Evolutionary conservation across 2,329 filamentous ascomycete species (phyloP), one percentile per base, ranked within the genome.

Genomic region (Trichoderma endophyticum): DNA sequence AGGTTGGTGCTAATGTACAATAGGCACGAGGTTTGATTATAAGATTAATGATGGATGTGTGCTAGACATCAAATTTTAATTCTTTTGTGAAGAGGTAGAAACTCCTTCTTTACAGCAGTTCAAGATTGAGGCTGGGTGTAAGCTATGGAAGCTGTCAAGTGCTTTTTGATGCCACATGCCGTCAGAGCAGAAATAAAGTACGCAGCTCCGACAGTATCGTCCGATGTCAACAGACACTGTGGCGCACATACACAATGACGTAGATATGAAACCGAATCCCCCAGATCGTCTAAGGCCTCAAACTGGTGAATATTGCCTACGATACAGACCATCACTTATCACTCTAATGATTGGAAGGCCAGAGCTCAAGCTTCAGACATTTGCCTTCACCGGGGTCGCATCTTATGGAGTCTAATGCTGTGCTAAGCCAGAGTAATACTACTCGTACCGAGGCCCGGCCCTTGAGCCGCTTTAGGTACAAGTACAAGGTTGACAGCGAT

Each of bases 201-300:
- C 51, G 39, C n/a, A 43, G 57, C 56, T 36, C 57, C 28, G 14
- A 61, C 66, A 70, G 66, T 70, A 62, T 36, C 24, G 32, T 14
- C 18, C 39, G 34, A 14, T n/a, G 34, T 21, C 32, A 11, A 28
- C 6, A 61, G 18, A 15, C 66, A 70, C 66, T 70, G 66, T 70
- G 57, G 26, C 24, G 26, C 28, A 70, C 36, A 70, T 54, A 36
- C 39, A 39, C 36, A 69, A 70, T 70, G 66, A 70, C 66, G 66
- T 70, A 48, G 66, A 30, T 32, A 51, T 68, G 65, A 70, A 70
- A 54, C 66, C 7, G 24, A 26, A 48, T 6, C 32, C 9, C 21
- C 57, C 39, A 51, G 6, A n/a, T 51, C 43, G 43, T 21, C 43
- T 8, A 24, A 18, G 32, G 30, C 30, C 32, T 39, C 24, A 15